Conservation (phyloP, 2,329 filamentous ascomycete genomes). For the Aspergillus flavus region DNA sequence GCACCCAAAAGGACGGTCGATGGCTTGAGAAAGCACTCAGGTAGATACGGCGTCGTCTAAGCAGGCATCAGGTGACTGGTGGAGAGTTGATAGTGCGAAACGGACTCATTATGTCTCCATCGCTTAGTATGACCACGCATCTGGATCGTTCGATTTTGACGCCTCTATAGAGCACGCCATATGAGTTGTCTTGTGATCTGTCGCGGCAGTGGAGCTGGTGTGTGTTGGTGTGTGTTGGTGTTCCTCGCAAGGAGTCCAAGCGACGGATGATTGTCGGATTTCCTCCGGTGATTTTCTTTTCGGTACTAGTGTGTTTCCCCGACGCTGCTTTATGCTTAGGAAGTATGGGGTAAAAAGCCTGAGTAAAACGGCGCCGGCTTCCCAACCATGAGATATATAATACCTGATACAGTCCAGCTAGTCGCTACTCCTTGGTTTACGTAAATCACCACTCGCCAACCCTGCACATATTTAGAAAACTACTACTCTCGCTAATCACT, state of each 20-base stretch:
- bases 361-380: no score
- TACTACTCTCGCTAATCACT: no score
- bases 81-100: background rate
- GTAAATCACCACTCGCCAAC: no score
- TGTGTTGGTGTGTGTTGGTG: background rate
- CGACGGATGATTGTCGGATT: background rate
- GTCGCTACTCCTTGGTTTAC: no score
- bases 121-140: background rate
- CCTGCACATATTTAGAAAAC: no score
- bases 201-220: background rate
- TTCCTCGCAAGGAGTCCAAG: background rate
- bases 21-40: background rate
- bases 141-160: background rate
- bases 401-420: no score
- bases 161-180: background rate
- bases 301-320: background rate
- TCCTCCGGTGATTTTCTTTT: background rate
- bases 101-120: background rate
- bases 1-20: background rate
- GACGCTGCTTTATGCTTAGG: no score
- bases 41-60: background rate
- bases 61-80: background rate
- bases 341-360: no score
- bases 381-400: no score
- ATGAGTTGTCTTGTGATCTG: background rate